These are phyloP conservation scores for Graphilbum sp. DNA, from an alignment of 2,329 filamentous ascomycete genomes.

Conservation along the genomic window DNA sequence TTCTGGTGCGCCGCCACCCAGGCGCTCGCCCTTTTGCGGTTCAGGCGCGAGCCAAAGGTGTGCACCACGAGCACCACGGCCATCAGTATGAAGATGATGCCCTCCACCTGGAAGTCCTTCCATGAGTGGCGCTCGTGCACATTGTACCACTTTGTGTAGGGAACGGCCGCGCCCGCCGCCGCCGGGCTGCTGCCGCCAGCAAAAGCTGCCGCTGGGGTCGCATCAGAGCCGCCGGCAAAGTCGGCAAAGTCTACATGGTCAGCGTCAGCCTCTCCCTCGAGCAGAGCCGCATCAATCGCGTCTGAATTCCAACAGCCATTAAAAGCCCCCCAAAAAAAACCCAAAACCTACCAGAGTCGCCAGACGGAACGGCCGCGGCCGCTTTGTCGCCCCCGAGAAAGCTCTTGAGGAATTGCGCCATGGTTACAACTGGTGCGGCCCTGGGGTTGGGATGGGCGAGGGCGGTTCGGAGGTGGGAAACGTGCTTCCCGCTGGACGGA, in stretches of 20 bases:
- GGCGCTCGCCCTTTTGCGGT: constrained; percentile 60
- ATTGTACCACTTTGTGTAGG: constrained; percentile 93
- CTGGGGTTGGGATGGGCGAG: too few species aligned
- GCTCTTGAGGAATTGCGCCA: constrained; percentile 48
- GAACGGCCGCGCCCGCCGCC: constrained; percentile 20
- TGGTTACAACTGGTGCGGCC: constrained; percentile 14
- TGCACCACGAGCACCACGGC: constrained; percentile 62
- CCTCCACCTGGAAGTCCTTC: constrained; percentile 77
- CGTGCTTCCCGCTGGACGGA: not conserved
- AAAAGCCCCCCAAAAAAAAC: too few species aligned
- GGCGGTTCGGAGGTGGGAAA: not conserved
- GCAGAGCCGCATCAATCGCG: too few species aligned
- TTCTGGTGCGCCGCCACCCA: constrained; percentile 68
- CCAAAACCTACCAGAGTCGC: constrained; percentile 43
- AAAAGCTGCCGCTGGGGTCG: constrained; percentile 23
- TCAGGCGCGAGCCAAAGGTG: constrained; percentile 62
- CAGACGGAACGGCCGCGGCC: constrained; percentile 30
- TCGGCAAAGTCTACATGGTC: constrained; percentile 66
- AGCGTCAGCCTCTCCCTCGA: constrained; percentile 3
- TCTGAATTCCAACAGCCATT: too few species aligned
- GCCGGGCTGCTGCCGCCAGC: constrained; percentile 28
- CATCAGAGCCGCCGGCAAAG: constrained; percentile 49
- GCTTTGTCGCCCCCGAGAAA: constrained; percentile 54
- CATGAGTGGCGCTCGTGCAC: constrained; percentile 79
- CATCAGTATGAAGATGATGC: constrained; percentile 62